phyloP scores from a whole-genome alignment of 2,329 filamentous ascomycete genomes.

The Zarea fungicola region DNA sequence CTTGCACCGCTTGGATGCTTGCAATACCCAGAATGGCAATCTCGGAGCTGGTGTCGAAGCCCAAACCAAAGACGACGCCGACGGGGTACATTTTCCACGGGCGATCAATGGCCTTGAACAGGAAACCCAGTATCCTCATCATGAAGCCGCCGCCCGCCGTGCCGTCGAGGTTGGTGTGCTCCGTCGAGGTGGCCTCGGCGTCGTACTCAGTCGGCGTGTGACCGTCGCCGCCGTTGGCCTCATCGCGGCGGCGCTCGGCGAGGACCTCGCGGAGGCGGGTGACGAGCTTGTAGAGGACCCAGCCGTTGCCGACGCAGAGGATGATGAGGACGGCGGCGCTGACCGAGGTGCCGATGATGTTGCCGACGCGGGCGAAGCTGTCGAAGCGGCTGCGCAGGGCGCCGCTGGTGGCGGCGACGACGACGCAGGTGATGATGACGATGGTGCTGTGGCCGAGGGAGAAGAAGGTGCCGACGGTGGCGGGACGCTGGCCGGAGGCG shows the following conservation, averaged over 20 bases:
- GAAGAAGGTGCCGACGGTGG: conserved; percentile 93
- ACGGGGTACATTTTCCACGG: conserved; percentile 97
- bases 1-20: conserved; percentile 76
- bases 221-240: conserved; percentile 23
- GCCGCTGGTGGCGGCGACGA: conserved; percentile 85
- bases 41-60: conserved; percentile 93
- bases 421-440: conserved; percentile 82
- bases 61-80: conserved; percentile 82
- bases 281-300: conserved; percentile 77
- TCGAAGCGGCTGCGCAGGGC: conserved; percentile 78
- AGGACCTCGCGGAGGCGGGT: conserved; percentile 61
- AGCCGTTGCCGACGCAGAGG: conserved; percentile 76
- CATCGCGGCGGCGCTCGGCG: conserved; percentile 20
- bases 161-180: conserved; percentile 64
- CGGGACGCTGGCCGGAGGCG: conserved; percentile 76
- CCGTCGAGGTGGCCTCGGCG: conserved; percentile 30
- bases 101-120: conserved; percentile 69
- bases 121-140: conserved; percentile 61
- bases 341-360: conserved; percentile 84
- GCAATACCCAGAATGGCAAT: conserved; percentile 88
- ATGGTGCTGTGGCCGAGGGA: conserved; percentile 91
- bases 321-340: conserved; percentile 79
- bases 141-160: conserved; percentile 73
- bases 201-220: conserved; percentile 22
- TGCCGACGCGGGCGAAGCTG: conserved; percentile 72